Conservation (phyloP, 345 rosid genomes). For the Eucalyptus viminalis region DNA sequence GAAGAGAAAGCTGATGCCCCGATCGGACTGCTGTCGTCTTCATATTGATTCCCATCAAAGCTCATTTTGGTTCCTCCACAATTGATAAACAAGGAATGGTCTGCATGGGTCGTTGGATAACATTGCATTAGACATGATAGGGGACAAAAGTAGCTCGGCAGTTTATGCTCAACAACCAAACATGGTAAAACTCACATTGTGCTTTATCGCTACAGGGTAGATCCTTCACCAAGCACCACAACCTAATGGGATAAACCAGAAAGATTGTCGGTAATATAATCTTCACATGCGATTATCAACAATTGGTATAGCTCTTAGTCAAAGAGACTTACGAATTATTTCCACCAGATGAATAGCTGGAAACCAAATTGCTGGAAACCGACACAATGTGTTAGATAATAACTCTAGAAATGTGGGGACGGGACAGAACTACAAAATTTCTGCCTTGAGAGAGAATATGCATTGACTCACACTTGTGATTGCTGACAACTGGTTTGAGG, state of each 20-base stretch:
- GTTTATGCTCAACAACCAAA: background rate
- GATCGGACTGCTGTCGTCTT: constrained; percentile 18
- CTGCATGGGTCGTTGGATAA: constrained; percentile 11
- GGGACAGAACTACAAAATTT: background rate
- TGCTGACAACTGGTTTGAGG: constrained; percentile 22
- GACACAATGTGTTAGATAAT: background rate
- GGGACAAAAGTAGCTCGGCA: background rate
- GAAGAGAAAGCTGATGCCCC: constrained; percentile 32
- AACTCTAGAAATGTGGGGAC: background rate
- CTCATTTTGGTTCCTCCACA: constrained; percentile 38
- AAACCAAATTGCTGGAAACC: constrained; percentile 51
- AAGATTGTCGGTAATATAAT: background rate
- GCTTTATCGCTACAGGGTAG: constrained; percentile 47
- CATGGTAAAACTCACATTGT: constrained; percentile 20
- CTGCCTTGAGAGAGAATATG: background rate
- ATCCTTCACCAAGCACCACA: constrained; percentile 62
- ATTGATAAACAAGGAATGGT: constrained; percentile 59
- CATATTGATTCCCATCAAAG: constrained; percentile 18
- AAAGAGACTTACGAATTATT: constrained; percentile 40
- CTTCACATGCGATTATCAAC: background rate
- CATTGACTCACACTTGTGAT: constrained; percentile 28
- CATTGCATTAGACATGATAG: background rate
- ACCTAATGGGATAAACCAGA: constrained; percentile 1
- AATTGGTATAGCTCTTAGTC: background rate
- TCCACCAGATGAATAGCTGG: constrained; percentile 29